Base-by-base conservation (phyloP, 2,329 filamentous ascomycete genomes). In the Lachnellula cervina region DNA sequence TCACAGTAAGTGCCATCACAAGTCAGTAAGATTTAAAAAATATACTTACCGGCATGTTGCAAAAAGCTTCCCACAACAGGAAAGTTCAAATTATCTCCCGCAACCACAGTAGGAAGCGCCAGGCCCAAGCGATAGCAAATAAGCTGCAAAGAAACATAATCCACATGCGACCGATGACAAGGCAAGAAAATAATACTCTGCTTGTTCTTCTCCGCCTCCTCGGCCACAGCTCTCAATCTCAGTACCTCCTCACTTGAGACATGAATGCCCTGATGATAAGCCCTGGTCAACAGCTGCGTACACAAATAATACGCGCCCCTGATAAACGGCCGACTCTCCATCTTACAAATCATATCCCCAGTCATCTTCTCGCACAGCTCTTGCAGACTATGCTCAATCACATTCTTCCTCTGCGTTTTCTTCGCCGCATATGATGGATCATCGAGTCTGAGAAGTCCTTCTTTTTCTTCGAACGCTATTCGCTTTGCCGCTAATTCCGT, bases 291-390 rank as follows among this genome's bases (percentile, higher is more conserved):
- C 47, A 97, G 78, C 73, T 97, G 93, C 1, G 92, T 96, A 48
- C 79, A 79, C 40, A 96, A 69, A 70, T 97, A 99, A 70, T 97
- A 97, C 47, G 94, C 93, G 23, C 90, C 84, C 49, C 94, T 80
- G 64, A 99, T 96, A 68, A 97, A 97, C 2, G 83, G 77, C 70
- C 92, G 95, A 77, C 88, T 95, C 73, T 99, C 94, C 80, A 97
- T 93, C 74, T 99, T 99, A 81, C 93, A 97, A 59, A 99, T 97
- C 94, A 99, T 97, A 60, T 87, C 84, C 68, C 96, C 90, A 23
- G 91, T 90, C 81, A 94, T 86, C 62, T 87, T 86, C 61, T 94
- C 90, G 4, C 90, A 88, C 4, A 97, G 86, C 68, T 96, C 86
- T 53, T 84, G 80, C 46, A 99, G 76, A 56, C 86, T 86, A 38